Conservation (phyloP, 2,329 filamentous ascomycete genomes). For the Ophiostoma angusticollis region DNA sequence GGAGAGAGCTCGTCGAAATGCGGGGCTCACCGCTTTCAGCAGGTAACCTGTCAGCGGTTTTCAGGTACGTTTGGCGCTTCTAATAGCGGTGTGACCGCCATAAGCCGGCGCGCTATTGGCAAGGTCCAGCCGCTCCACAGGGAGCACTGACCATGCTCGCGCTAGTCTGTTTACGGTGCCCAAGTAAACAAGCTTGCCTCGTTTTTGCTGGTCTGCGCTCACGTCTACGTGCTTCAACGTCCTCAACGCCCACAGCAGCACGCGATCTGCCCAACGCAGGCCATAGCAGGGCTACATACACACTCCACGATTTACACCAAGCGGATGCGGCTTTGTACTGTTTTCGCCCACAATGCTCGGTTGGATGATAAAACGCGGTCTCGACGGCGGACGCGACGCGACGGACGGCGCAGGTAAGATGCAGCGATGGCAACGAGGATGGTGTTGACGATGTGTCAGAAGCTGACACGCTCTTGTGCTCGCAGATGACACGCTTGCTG, state of each 20-base stretch:
- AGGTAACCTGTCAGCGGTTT: too few species aligned
- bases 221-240: background rate
- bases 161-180: conserved; percentile 15
- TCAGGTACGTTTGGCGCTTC: background rate
- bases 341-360: conserved; percentile 37
- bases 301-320: background rate
- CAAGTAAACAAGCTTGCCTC: conserved; percentile 16
- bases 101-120: background rate
- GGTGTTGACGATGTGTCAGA: background rate
- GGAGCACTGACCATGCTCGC: conserved; percentile 9
- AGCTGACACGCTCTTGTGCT: background rate
- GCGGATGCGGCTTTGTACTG: background rate
- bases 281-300: background rate
- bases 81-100: background rate
- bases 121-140: background rate
- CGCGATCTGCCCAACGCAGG: background rate
- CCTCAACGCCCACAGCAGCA: background rate
- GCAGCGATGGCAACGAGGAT: too few species aligned
- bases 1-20: too few species aligned
- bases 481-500: conserved; percentile 33
- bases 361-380: conserved; percentile 42
- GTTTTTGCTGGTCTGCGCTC: background rate
- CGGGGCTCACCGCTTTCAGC: too few species aligned
- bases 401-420: conserved; percentile 12
- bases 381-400: conserved; percentile 17